Evolutionary conservation across 371 early-diverging fungal species (phyloP), one percentile per base, ranked within the genome.

Genomic region (Lichtheimia corymbifera): DNA sequence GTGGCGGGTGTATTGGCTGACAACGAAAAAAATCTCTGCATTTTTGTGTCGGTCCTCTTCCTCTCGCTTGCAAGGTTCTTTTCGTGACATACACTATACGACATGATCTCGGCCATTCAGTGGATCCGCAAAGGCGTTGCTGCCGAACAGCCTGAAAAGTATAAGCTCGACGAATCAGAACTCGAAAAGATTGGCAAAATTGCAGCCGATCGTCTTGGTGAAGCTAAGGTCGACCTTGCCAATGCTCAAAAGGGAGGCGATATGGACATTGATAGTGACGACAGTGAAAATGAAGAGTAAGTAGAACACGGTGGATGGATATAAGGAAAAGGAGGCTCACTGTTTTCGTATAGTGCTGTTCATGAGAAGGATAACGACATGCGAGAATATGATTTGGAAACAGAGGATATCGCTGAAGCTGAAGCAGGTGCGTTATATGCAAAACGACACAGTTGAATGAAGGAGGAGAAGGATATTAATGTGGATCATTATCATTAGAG

Each of bases 121-220:
- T 93, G 96, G 95, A 84, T 97, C 56, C 90, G 91, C 59, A 90
- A 91, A 71, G 98, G 97, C 54, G 94, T 88, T 50, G 91, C 96
- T 28, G 83, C 85, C 28, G 84, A 88, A 53, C 67, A 80, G 50
- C 96, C 97, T 15, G 83, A 84, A 35, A 86, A 85, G 59, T 92
- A 88, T 67, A 83, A 89, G 59, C 71, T 96, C 53, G 88, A 89
- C 58, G 96, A 96, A 54, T 90, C 89, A 45, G 97, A 97, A 73
- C 93, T 82, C 65, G 82, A 89, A 51, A 79, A 90, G 58, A 91
- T 98, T 54, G 80, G 85, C 54, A 72, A 82, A 13, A 68, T 89
- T 43, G 90, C 94, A 4, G 81, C 84, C 24, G 80, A 80, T 20
- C 87, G 94, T 60, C 62, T 94, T 40, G 85, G 88, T 11, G 86